Conservation (phyloP, 306 rosid genomes). For the Dryas octopetala region DNA sequence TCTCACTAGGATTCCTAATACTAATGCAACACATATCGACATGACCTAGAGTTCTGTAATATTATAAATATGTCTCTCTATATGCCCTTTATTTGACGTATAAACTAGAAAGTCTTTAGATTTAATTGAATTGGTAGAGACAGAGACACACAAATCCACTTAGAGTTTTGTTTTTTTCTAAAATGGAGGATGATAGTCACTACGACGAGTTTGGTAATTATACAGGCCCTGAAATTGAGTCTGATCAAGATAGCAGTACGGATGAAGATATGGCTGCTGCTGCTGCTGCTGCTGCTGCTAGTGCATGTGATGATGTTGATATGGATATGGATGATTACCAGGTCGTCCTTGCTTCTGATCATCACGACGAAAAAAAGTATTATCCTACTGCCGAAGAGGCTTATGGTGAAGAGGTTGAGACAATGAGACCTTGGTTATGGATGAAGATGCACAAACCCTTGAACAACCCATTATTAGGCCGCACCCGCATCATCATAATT, state of each 20-base stretch:
- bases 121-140: neutral
- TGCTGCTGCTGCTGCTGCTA: constrained; percentile 46
- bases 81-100: too few species aligned
- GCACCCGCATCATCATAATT: neutral
- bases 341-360: constrained; percentile 59
- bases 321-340: constrained; percentile 71
- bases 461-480: constrained; percentile 85
- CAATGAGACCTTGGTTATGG: constrained; percentile 87
- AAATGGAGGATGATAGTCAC: constrained; percentile 78
- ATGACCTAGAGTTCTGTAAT: too few species aligned
- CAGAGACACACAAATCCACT: neutral
- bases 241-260: constrained; percentile 76
- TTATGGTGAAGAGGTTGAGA: constrained; percentile 76
- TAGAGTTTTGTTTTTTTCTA: constrained; percentile 5
- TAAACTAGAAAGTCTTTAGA: too few species aligned
- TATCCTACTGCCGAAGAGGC: constrained; percentile 96
- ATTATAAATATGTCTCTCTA: too few species aligned
- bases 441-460: constrained; percentile 84
- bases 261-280: constrained; percentile 62
- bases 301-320: constrained; percentile 26
- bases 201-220: constrained; percentile 98
- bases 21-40: too few species aligned
- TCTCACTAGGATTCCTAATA: too few species aligned
- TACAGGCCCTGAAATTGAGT: constrained; percentile 95
- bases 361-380: constrained; percentile 80